Conservation (phyloP, 2,329 filamentous ascomycete genomes). For the Endothia cerciana region DNA sequence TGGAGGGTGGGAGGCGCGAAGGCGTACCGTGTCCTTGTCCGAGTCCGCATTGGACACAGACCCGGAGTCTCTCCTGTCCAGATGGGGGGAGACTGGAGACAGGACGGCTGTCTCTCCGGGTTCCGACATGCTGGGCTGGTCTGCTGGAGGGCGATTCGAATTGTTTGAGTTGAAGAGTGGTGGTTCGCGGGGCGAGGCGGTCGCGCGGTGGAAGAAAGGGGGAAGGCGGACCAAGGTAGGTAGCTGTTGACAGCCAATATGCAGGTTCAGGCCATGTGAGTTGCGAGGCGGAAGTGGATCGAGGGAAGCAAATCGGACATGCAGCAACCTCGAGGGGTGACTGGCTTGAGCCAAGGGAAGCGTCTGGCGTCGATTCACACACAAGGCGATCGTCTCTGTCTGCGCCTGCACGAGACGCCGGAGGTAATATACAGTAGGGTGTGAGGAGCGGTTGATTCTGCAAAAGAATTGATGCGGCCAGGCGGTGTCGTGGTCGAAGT, state of each 20-base stretch:
- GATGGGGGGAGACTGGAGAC: conserved; percentile 28
- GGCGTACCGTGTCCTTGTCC: conserved; percentile 45
- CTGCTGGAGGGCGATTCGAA: conserved; percentile 5
- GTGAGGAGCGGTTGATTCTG: background rate
- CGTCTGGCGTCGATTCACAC: background rate
- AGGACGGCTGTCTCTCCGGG: conserved; percentile 35
- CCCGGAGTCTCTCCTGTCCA: conserved; percentile 30
- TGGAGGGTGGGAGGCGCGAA: conserved; percentile 6
- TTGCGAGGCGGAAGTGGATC: conserved; percentile 10
- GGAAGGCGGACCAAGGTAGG: conserved; percentile 7
- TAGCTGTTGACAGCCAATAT: conserved; percentile 26
- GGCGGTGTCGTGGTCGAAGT: conserved; percentile 16
- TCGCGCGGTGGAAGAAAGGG: conserved; percentile 3
- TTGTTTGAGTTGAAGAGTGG: background rate
- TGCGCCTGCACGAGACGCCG: background rate
- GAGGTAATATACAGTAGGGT: background rate
- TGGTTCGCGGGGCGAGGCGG: background rate
- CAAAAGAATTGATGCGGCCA: background rate
- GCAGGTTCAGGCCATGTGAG: conserved; percentile 26
- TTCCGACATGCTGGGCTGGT: conserved; percentile 35
- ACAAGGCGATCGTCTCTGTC: conserved; percentile 2
- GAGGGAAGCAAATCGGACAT: conserved; percentile 5
- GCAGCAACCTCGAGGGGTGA: conserved; percentile 10
- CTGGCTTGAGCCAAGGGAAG: background rate
- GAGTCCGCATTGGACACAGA: conserved; percentile 38